Evolutionary conservation across 1,284 basidiomycete species (phyloP).

Genomic region (Peniophora sp.): DNA sequence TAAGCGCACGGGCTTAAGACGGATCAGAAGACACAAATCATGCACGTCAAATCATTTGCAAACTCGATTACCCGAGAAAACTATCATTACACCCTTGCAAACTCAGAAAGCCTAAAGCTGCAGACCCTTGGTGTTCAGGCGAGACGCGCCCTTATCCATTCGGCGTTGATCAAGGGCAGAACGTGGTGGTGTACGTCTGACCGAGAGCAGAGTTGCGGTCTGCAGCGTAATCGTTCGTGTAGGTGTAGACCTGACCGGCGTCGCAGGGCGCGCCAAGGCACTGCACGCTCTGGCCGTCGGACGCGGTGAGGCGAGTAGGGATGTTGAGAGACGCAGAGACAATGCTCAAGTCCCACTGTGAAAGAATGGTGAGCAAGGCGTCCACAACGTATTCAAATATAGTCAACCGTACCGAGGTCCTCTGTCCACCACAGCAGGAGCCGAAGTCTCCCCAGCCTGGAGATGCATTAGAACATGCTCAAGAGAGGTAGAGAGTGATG

Average conservation of each 20-base stretch:
- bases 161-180: constrained; percentile 19
- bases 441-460: constrained; percentile 8
- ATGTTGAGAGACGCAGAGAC: constrained; percentile 9
- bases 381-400: too few species aligned
- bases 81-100: too few species aligned
- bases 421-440: constrained; percentile 8
- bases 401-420: constrained; percentile 3
- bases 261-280: constrained; percentile 7
- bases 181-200: constrained; percentile 12
- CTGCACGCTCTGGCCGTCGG: constrained; percentile 10
- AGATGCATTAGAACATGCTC: too few species aligned
- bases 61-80: too few species aligned
- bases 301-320: constrained; percentile 6
- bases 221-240: constrained; percentile 15
- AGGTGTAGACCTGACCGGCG: constrained; percentile 9
- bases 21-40: too few species aligned
- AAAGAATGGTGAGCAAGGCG: too few species aligned
- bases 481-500: too few species aligned
- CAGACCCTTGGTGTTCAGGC: too few species aligned
- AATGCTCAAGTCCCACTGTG: constrained; percentile 9
- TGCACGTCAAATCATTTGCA: too few species aligned
- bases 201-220: constrained; percentile 13
- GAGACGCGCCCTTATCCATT: too few species aligned
- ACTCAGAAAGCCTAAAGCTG: too few species aligned
- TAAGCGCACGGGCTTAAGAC: too few species aligned